Percentiles rank a stretch among this genome's conserved stretches.
Conservation (phyloP, 2,329 filamentous ascomycete genomes). For the Mycosphaerella sp. region DNA sequence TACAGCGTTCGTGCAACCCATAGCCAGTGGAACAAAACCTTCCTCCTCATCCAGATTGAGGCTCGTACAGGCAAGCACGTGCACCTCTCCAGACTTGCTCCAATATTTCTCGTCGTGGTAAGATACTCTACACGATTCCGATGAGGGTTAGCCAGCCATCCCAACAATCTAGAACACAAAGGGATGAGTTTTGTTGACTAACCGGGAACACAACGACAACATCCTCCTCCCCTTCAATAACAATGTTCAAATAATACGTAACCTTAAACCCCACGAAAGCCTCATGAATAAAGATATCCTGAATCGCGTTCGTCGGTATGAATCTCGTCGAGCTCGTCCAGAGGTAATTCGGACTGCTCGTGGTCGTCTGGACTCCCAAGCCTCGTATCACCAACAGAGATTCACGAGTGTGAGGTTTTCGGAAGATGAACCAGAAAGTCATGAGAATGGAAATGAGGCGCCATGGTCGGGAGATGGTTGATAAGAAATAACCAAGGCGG, state of each 20-base stretch:
- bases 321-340: slow-evolving; percentile 59
- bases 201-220: slow-evolving; percentile 92
- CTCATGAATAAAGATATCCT: slow-evolving; percentile 91
- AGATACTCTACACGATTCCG: slow-evolving; percentile 46
- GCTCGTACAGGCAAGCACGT: slow-evolving; percentile 73
- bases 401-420: slow-evolving; percentile 54
- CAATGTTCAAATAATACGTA: slow-evolving; percentile 78
- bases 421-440: slow-evolving; percentile 23
- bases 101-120: slow-evolving; percentile 68
- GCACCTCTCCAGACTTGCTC: slow-evolving; percentile 88
- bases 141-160: slow-evolving; percentile 9
- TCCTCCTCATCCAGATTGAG: slow-evolving; percentile 39
- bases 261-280: slow-evolving; percentile 91
- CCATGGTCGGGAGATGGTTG: slow-evolving; percentile 39
- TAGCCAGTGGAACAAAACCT: neutral
- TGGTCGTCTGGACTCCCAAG: slow-evolving; percentile 82
- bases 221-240: slow-evolving; percentile 82
- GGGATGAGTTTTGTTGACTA: too few species aligned
- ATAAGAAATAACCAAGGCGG: slow-evolving; percentile 27
- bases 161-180: too few species aligned
- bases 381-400: slow-evolving; percentile 82
- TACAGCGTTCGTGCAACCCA: neutral
- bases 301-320: slow-evolving; percentile 87
- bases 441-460: slow-evolving; percentile 35
- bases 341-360: slow-evolving; percentile 63